phyloP scores from a whole-genome alignment of 495 filamentous ascomycete species.

The Lasiosphaeria hispida region DNA sequence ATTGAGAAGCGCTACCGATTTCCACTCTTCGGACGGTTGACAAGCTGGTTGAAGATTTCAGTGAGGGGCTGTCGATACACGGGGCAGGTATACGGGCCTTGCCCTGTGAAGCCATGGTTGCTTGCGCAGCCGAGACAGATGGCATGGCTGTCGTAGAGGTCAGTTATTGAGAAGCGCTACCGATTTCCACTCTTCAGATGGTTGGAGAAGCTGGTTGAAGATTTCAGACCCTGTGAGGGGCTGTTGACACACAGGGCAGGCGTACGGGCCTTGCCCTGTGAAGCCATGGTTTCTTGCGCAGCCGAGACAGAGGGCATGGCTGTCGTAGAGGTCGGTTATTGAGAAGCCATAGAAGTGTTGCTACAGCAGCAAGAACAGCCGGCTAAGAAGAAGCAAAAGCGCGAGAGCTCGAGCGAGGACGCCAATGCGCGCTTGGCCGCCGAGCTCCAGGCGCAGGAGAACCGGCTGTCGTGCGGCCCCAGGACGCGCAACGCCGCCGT shows the following conservation, averaged over 20 bases:
- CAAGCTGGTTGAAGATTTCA: no score
- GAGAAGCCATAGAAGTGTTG: conserved; percentile 49
- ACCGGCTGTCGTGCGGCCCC: conserved; percentile 60
- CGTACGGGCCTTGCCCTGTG: conserved; percentile 51
- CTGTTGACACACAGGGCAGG: conserved; percentile 83
- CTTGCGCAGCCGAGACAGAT: no score
- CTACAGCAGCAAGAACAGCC: conserved; percentile 32
- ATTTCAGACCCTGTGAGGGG: conserved; percentile 69
- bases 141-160: no score
- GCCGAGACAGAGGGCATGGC: background rate
- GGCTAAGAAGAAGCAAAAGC: conserved; percentile 58
- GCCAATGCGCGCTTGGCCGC: conserved; percentile 84
- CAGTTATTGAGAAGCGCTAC: conserved; percentile 59
- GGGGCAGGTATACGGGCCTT: no score
- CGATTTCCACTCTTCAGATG: conserved; percentile 91
- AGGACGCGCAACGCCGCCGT: conserved; percentile 65
- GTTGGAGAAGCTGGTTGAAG: conserved; percentile 67
- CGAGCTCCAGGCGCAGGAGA: conserved; percentile 88
- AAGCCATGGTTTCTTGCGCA: conserved; percentile 55
- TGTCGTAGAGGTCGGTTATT: no score
- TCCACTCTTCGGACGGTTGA: no score
- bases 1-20: conserved; percentile 63
- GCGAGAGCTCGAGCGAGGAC: conserved; percentile 54
- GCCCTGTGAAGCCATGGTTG: no score
- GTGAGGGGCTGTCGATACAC: no score